phyloP scores from a whole-genome alignment of 352 stramenopile species.

The Phytophthora nicotianae region DNA sequence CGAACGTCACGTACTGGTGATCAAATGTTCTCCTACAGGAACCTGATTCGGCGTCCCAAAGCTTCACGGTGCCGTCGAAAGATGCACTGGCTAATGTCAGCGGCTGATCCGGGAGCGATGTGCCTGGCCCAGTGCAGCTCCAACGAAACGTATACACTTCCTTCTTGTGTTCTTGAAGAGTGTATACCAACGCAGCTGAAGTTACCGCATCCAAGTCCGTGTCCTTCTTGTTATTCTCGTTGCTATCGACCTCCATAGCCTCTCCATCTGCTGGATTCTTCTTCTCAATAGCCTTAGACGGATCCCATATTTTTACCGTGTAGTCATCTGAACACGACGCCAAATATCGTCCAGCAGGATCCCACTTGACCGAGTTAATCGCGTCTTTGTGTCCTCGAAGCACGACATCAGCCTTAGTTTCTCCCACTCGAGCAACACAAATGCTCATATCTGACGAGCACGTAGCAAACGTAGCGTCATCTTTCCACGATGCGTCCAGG shows the following conservation, averaged over 20 bases:
- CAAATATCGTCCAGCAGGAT: conserved; percentile 92
- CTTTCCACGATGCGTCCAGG: conserved; percentile 94
- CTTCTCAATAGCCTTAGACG: conserved; percentile 37
- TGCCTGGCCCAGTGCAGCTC: conserved; percentile 84
- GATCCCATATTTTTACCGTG: conserved; percentile 97
- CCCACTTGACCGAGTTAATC: conserved; percentile 99
- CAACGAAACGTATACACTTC: conserved; percentile 95
- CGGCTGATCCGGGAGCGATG: conserved; percentile 61
- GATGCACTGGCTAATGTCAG: conserved; percentile 93
- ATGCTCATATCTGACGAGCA: conserved; percentile 95
- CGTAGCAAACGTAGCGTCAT: conserved; percentile 94
- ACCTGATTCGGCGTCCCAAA: conserved; percentile 94
- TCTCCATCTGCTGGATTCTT: conserved; percentile 33
- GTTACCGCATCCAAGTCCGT: conserved; percentile 28
- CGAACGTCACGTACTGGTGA: conserved; percentile 87
- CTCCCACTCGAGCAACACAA: conserved; percentile 90
- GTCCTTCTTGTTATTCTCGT: conserved; percentile 32
- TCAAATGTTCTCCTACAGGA: conserved; percentile 93
- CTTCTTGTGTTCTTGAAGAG: conserved; percentile 92
- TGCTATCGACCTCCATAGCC: conserved; percentile 37
- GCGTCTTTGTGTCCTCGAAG: conserved; percentile 95
- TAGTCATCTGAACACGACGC: conserved; percentile 98
- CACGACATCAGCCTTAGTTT: conserved; percentile 74
- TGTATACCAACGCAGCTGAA: conserved; percentile 69
- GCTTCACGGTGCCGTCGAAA: conserved; percentile 95